A percentile compares a stretch with the other conserved stretches of the same genome.
These are phyloP conservation scores for Trichoderma endophyticum DNA, from an alignment of 2,329 filamentous ascomycete genomes.

Conservation along the genomic window DNA sequence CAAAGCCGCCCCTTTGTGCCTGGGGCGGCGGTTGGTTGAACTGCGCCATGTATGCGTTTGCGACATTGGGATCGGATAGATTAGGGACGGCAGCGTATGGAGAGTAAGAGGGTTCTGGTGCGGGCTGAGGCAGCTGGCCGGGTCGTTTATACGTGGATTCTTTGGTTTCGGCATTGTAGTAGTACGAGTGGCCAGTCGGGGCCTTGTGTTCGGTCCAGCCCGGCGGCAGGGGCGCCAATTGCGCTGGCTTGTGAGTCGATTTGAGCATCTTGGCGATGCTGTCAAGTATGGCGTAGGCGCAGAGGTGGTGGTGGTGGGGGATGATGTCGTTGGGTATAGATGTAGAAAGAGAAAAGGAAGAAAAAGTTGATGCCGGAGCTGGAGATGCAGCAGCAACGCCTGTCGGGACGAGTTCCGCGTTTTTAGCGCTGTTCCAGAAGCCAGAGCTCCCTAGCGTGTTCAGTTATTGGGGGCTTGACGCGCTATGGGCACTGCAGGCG, in stretches of 20 bases:
- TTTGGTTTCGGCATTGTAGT: conserved; percentile 78
- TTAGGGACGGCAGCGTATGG: conserved; percentile 32
- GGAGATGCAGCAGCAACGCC: neutral
- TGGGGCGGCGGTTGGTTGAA: conserved; percentile 42
- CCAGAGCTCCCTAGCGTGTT: neutral
- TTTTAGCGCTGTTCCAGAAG: neutral
- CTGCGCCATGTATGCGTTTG: conserved; percentile 60
- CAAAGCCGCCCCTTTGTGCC: conserved; percentile 27
- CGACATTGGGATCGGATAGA: conserved; percentile 54
- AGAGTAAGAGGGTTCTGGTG: conserved; percentile 32
- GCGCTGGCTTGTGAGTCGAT: conserved; percentile 65
- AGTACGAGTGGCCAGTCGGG: conserved; percentile 82
- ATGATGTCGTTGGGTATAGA: neutral
- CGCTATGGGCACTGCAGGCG: neutral
- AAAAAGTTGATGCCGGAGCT: neutral
- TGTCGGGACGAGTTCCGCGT: neutral
- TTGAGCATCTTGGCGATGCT: conserved; percentile 53
- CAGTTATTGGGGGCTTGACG: neutral
- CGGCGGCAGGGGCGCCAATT: conserved; percentile 60
- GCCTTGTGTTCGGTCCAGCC: conserved; percentile 95
- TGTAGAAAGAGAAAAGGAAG: neutral
- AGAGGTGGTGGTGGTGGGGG: neutral
- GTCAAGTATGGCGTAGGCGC: neutral
- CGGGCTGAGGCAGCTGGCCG: conserved; percentile 31
- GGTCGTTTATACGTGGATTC: conserved; percentile 85